Evolutionary conservation across 345 rosid species (phyloP).

Genomic region (Hibiscus syriacus): DNA sequence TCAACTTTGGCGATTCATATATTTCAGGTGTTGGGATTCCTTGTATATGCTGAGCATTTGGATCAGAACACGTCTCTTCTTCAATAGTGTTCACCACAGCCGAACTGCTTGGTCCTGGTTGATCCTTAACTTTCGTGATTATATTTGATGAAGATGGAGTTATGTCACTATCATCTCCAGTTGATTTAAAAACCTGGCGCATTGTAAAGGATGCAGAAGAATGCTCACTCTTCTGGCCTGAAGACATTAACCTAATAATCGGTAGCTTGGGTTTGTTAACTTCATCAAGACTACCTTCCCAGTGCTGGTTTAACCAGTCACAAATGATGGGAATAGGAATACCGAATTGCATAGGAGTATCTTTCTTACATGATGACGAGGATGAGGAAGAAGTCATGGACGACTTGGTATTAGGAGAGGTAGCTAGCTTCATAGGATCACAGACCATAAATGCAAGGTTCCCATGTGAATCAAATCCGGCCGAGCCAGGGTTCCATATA

Average conservation of each 20-base stretch:
- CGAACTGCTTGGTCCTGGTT: constrained; percentile 35
- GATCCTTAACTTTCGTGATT: constrained; percentile 31
- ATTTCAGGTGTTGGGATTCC: constrained; percentile 91
- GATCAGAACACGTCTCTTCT: constrained; percentile 44
- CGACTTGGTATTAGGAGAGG: constrained; percentile 75
- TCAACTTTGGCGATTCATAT: constrained; percentile 66
- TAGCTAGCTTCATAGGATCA: constrained; percentile 86
- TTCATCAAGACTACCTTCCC: constrained; percentile 96
- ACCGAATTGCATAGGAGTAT: constrained; percentile 66
- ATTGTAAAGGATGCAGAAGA: constrained; percentile 78
- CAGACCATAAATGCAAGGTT: constrained; percentile 96
- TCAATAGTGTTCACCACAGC: constrained; percentile 23
- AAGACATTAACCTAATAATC: constrained; percentile 72
- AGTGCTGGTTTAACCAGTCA: constrained; percentile 96
- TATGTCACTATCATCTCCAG: constrained; percentile 36
- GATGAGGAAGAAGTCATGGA: constrained; percentile 48
- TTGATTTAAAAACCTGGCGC: constrained; percentile 72
- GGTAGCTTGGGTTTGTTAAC: constrained; percentile 78
- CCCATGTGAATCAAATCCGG: constrained; percentile 88
- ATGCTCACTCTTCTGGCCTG: constrained; percentile 84
- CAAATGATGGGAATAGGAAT: constrained; percentile 85
- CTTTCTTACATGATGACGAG: constrained; percentile 63
- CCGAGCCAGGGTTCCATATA: constrained; percentile 79
- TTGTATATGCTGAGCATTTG: constrained; percentile 42
- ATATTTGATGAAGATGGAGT: constrained; percentile 54